Percentiles rank a stretch among this genome's conserved stretches.
Evolutionary conservation across 2,329 filamentous ascomycete genomes (phyloP).

Genomic region (Colletotrichum godetiae): DNA sequence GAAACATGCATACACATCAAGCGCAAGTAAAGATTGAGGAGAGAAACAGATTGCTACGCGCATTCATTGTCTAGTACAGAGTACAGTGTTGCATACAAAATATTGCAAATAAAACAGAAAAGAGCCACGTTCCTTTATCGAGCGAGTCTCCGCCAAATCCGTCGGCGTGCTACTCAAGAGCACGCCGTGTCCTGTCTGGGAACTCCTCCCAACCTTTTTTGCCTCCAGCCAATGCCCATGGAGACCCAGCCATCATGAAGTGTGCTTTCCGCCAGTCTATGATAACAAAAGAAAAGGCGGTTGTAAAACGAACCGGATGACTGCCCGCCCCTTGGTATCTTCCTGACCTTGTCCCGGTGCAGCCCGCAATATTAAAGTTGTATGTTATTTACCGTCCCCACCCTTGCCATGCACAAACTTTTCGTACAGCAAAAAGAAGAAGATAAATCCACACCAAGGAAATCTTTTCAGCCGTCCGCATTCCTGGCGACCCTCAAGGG

Average conservation of each 20-base stretch:
- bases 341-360: conserved; percentile 23
- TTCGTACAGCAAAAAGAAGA: conserved; percentile 13
- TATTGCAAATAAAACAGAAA: conserved; percentile 5
- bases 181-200: conserved; percentile 26
- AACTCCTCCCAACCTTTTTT: conserved; percentile 28
- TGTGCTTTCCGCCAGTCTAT: conserved; percentile 35
- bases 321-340: conserved; percentile 32
- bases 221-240: conserved; percentile 31
- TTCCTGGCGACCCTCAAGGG: background rate
- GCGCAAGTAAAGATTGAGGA: background rate
- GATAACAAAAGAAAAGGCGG: conserved; percentile 28
- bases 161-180: conserved; percentile 3
- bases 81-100: conserved; percentile 32
- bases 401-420: conserved; percentile 35
- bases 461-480: background rate
- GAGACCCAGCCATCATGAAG: conserved; percentile 33
- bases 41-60: conserved; percentile 2
- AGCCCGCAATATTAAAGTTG: conserved; percentile 36
- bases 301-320: conserved; percentile 30
- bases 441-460: background rate
- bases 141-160: conserved; percentile 6
- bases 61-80: conserved; percentile 36
- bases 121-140: conserved; percentile 24
- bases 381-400: conserved; percentile 37
- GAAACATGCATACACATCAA: too few species aligned